Conservation (phyloP, 805 yeast species). For the Suhomyces prunicola region DNA sequence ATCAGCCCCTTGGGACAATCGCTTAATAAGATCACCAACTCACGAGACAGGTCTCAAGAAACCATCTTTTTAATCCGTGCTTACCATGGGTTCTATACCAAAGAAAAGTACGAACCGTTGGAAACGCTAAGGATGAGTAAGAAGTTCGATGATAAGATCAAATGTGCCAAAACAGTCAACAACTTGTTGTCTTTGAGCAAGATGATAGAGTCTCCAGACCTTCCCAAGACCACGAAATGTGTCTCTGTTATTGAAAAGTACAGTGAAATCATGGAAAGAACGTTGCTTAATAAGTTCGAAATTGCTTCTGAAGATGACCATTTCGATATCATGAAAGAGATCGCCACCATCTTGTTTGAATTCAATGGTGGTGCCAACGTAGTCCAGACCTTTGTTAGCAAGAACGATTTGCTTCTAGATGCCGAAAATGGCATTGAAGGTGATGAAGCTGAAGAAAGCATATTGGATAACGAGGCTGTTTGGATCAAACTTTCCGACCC, state of each 20-base stretch:
- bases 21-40: slow-evolving; percentile 62
- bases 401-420: slow-evolving; percentile 65
- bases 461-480: slow-evolving; percentile 42
- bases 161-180: slow-evolving; percentile 67
- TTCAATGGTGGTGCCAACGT: slow-evolving; percentile 85
- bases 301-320: slow-evolving; percentile 70
- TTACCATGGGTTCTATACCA: slow-evolving; percentile 71
- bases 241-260: slow-evolving; percentile 56
- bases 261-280: slow-evolving; percentile 73
- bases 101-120: slow-evolving; percentile 52
- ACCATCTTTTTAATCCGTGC: slow-evolving; percentile 72
- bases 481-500: slow-evolving; percentile 68
- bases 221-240: slow-evolving; percentile 42
- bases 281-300: slow-evolving; percentile 66
- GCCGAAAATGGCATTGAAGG: slow-evolving; percentile 26
- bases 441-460: slow-evolving; percentile 22
- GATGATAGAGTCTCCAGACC: slow-evolving; percentile 56
- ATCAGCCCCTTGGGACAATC: slow-evolving; percentile 71
- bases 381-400: slow-evolving; percentile 76
- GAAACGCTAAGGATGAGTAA: slow-evolving; percentile 53
- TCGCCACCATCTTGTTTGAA: slow-evolving; percentile 69
- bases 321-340: slow-evolving; percentile 67
- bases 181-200: slow-evolving; percentile 62
- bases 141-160: slow-evolving; percentile 48
- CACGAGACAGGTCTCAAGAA: slow-evolving; percentile 68